Evolutionary conservation across 2,329 filamentous ascomycete genomes (phyloP), one percentile per base, ranked within the genome.

Genomic region (Cordyceps fumosorosea): DNA sequence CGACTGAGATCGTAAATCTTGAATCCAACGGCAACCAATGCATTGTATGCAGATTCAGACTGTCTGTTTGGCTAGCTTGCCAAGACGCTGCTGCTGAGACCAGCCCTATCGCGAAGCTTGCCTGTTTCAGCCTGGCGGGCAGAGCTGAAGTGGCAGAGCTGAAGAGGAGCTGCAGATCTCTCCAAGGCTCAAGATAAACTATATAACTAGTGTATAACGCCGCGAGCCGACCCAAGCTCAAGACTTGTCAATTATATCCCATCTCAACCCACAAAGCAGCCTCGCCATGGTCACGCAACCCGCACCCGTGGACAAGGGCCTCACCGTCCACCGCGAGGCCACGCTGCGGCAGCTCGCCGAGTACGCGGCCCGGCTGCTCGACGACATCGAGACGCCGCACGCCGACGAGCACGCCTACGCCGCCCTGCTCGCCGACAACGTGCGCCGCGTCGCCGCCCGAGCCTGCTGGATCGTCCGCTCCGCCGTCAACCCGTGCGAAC

Each of bases 321-420:
- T 62, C 51, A 62, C 59, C 44, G 14, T 56, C 44, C 42, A 62
- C 42, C 52, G 42, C 32, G 59, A 62, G 59, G 10, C 44, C 51
- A 42, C 42, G 20, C 7, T 62, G 20, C 59, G 52, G 26, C 59
- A 51, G 22, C 59, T 62, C 44, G 51, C 32, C 52, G 59, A 55
- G 3, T 34, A 51, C 52, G 5, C 20, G 16, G 29, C 32, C 32
- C 44, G 51, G 6, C 59, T 62, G 11, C 59, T 62, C 20, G 20
- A 32, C 1, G 18, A 50, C 44, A 1, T 62, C 51, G 29, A 50
- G n/a, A 44, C 52, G 1, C n/a, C 52, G 16, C 20, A 24, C 11
- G 18, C 12, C 14, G 42, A 50, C 32, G 44, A 56, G 32, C 44
- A 42, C 52, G 59, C 59, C 32, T 62, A 62, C 59, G 59, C 59